A percentile compares a stretch with the other conserved stretches of the same genome.
Conservation (phyloP, 441 rosid species). For the Jatropha multifida region DNA sequence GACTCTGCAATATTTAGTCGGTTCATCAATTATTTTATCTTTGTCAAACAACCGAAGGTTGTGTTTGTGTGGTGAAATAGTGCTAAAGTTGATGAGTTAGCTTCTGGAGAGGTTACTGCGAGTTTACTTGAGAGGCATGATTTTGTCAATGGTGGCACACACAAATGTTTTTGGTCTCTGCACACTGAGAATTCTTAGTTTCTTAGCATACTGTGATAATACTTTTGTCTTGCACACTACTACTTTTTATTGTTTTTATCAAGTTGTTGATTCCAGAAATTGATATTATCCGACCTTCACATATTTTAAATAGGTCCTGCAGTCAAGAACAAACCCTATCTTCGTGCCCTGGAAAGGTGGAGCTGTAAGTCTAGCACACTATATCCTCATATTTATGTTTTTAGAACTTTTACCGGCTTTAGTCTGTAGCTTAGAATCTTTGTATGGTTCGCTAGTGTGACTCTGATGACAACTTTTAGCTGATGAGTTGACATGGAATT, state of each 20-base stretch:
- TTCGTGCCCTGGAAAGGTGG: conserved; percentile 91
- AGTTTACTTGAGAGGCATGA: neutral
- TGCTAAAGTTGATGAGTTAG: neutral
- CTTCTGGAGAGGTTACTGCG: neutral
- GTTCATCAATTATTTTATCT: neutral
- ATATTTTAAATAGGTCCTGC: conserved; percentile 58
- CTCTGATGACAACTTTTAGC: neutral
- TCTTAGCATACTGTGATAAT: neutral
- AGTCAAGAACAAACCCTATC: conserved; percentile 69
- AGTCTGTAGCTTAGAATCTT: neutral
- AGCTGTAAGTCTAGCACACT: conserved; percentile 50
- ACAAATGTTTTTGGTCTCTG: neutral
- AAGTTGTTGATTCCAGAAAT: conserved; percentile 15
- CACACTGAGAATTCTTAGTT: neutral
- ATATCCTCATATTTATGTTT: neutral
- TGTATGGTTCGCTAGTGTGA: neutral
- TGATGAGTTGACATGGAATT: neutral
- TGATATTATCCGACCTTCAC: conserved; percentile 23
- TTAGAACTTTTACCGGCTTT: neutral
- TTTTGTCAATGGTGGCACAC: neutral
- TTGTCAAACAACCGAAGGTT: neutral
- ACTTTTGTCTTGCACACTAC: neutral
- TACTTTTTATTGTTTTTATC: conserved; percentile 2
- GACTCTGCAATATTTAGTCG: neutral
- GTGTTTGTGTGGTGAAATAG: neutral